Evolutionary conservation across 169 alveolate genomes (phyloP).

Genomic region (Theileria parva): DNA sequence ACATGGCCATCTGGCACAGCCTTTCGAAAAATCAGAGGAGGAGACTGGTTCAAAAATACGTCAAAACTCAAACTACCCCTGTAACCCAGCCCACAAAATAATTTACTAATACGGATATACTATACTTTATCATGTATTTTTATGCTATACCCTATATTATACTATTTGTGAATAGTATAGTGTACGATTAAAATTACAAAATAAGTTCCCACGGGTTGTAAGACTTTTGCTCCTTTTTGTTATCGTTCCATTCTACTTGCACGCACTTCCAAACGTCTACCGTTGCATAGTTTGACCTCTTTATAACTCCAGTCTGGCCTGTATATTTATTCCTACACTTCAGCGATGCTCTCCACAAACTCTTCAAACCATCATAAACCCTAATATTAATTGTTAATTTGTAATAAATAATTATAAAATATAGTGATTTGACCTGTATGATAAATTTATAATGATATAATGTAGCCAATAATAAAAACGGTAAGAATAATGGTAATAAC

Average conservation of each 20-base stretch:
- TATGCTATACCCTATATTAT: too few species aligned
- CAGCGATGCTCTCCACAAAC: not conserved
- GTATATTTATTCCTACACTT: not conserved
- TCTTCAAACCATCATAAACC: not conserved
- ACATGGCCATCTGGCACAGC: slow-evolving; percentile 50
- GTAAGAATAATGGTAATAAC: too few species aligned
- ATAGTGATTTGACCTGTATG: too few species aligned
- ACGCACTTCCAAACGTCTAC: slow-evolving; percentile 21
- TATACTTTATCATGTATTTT: not conserved
- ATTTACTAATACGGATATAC: too few species aligned
- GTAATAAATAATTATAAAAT: not conserved
- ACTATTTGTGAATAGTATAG: too few species aligned
- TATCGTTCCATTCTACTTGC: slow-evolving; percentile 24
- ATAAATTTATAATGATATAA: too few species aligned
- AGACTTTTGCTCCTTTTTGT: slow-evolving; percentile 1
- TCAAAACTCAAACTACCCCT: slow-evolving; percentile 8
- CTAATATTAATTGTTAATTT: not conserved
- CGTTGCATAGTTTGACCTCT: not conserved
- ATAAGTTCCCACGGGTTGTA: slow-evolving; percentile 20
- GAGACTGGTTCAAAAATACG: slow-evolving; percentile 41
- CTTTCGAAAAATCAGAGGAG: slow-evolving; percentile 48
- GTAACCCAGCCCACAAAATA: not conserved
- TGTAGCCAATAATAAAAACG: too few species aligned
- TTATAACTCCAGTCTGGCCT: slow-evolving; percentile 2
- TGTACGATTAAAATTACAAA: not conserved